These are phyloP conservation scores for Arthrobotrys sinensis DNA, from an alignment of 2,329 filamentous ascomycete genomes.

Conservation along the genomic window DNA sequence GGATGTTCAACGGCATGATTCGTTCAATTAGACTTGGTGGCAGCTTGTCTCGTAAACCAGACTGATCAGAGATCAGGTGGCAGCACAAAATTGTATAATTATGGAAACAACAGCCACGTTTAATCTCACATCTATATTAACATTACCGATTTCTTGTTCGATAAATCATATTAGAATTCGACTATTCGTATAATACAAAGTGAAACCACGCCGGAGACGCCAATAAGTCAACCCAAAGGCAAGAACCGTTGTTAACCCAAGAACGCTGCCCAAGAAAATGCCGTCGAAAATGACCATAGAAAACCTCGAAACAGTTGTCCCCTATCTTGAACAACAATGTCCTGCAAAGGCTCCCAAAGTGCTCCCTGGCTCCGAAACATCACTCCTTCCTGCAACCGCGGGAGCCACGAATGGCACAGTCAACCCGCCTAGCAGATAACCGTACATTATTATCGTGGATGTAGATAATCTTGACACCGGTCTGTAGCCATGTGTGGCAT, in stretches of 20 bases:
- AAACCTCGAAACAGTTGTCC: neutral
- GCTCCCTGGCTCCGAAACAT: constrained; percentile 7
- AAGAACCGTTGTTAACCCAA: neutral
- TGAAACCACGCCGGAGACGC: neutral
- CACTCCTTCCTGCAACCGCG: constrained; percentile 59
- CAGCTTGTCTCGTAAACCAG: too few relatives aligned
- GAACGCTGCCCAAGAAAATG: neutral
- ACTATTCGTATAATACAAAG: neutral
- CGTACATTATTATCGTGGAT: constrained; percentile 54
- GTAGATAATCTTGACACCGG: constrained; percentile 34
- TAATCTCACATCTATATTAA: neutral
- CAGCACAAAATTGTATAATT: constrained; percentile 32
- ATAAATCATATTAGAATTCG: neutral
- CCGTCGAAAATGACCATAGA: neutral
- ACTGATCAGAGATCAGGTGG: too few relatives aligned
- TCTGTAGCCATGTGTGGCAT: constrained; percentile 45
- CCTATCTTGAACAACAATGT: constrained; percentile 63
- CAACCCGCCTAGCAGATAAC: constrained; percentile 58
- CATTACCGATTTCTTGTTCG: neutral
- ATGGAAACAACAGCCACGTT: neutral
- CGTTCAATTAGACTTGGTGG: constrained; percentile 4
- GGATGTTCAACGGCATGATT: constrained; percentile 4
- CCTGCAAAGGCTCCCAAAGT: constrained; percentile 54
- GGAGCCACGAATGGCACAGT: constrained; percentile 63
- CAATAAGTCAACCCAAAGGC: neutral